Percentiles rank a stretch among this genome's conserved stretches.
phyloP scores from a whole-genome alignment of 2,329 filamentous ascomycete species.

The Sclerotinia nivalis region DNA sequence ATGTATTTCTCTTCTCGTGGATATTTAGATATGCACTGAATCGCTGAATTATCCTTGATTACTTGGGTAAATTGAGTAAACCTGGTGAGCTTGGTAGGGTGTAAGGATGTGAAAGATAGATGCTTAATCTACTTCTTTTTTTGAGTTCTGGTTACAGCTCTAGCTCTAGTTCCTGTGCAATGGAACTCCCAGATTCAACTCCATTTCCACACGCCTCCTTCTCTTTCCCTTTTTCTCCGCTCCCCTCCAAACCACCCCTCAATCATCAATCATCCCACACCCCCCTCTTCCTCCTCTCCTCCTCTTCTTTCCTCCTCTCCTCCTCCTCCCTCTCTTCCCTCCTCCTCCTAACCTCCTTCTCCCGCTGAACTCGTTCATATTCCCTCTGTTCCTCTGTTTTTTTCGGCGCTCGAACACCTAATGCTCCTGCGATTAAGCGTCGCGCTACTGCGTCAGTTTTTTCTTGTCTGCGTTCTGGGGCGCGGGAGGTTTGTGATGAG shows the following conservation, averaged over 20 bases:
- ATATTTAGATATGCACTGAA: no score
- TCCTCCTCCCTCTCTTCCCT: slow-evolving; percentile 70
- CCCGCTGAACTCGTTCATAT: slow-evolving; percentile 78
- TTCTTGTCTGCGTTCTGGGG: slow-evolving; percentile 61
- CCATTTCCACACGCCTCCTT: no score
- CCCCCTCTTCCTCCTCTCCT: slow-evolving; percentile 75
- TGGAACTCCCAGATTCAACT: neutral
- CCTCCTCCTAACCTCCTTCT: slow-evolving; percentile 78
- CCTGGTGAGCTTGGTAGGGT: no score
- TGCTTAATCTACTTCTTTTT: neutral
- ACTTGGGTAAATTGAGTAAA: no score
- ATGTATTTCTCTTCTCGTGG: no score
- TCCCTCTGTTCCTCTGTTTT: slow-evolving; percentile 85
- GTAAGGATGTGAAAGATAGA: no score
- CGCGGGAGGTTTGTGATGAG: slow-evolving; percentile 24
- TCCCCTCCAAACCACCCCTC: no score
- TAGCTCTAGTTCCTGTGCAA: neutral
- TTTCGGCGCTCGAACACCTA: slow-evolving; percentile 78
- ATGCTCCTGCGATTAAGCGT: slow-evolving; percentile 82
- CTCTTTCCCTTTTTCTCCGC: neutral
- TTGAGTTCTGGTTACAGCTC: neutral
- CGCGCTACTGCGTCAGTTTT: slow-evolving; percentile 92
- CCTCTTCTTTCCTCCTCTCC: slow-evolving; percentile 60
- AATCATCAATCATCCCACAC: slow-evolving; percentile 74
- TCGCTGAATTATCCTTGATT: no score